A percentile compares a stretch with the other conserved stretches of the same genome.
These are phyloP conservation scores for Bertia moriformis DNA, from an alignment of 2,329 filamentous ascomycete species.

Conservation along the genomic window DNA sequence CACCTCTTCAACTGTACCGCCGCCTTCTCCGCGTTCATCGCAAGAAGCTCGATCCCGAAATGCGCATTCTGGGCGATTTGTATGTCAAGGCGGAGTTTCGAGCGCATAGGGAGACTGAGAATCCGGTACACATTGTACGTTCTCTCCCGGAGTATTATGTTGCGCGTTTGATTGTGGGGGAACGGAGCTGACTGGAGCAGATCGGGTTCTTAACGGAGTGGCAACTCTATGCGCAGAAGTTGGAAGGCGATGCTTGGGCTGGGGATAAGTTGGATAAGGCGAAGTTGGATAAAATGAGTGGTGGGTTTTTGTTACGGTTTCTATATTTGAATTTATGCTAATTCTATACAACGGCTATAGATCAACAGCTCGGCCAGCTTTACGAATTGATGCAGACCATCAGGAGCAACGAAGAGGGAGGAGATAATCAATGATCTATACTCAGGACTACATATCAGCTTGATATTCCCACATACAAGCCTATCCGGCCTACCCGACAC, in stretches of 20 bases:
- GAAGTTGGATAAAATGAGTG: slow-evolving; percentile 57
- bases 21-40: slow-evolving; percentile 49
- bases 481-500: too few relatives aligned
- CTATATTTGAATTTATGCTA: slow-evolving; percentile 4
- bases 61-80: slow-evolving; percentile 47
- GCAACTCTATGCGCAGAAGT: slow-evolving; percentile 50
- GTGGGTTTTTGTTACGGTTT: slow-evolving; percentile 19
- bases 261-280: slow-evolving; percentile 45
- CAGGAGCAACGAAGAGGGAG: slow-evolving; percentile 16
- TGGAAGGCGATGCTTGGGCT: slow-evolving; percentile 48
- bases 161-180: background rate
- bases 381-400: slow-evolving; percentile 55
- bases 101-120: slow-evolving; percentile 44
- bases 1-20: slow-evolving; percentile 52
- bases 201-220: slow-evolving; percentile 57
- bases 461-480: too few relatives aligned
- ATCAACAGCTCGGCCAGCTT: slow-evolving; percentile 53
- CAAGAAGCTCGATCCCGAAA: slow-evolving; percentile 37
- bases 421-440: too few relatives aligned
- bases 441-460: too few relatives aligned
- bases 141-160: background rate
- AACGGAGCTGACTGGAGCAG: slow-evolving; percentile 17
- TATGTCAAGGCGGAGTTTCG: slow-evolving; percentile 55
- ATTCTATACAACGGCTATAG: slow-evolving; percentile 15
- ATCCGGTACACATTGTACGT: slow-evolving; percentile 51